Evolutionary conservation across 1,284 basidiomycete species (phyloP), one percentile per base, ranked within the genome.

Genomic region (Inonotus obliquus): DNA sequence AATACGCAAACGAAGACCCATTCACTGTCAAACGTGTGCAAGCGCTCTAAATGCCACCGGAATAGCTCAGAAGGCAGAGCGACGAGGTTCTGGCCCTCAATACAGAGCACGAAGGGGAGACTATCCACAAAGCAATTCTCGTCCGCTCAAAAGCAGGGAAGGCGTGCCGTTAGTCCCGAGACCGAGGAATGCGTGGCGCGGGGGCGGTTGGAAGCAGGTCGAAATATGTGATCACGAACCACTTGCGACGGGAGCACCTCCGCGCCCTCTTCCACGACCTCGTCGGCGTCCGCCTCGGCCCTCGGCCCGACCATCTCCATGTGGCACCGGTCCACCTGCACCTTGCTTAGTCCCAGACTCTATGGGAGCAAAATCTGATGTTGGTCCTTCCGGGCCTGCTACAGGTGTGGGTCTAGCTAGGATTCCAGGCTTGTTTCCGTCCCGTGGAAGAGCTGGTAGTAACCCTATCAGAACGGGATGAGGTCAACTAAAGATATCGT

Each of bases 271-370:
- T 49, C 60, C 60, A n/a, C 61, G 37, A 13, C 57, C 51, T 19
- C 61, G 41, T 17, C 41, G 41, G 41, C 41, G 41, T 21, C 41
- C 56, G 13, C 61, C 27, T 10, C 52, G 47, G 17, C 61, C 44
- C 13, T 56, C 61, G 44, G 56, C 49, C 19, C 61, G 45, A 29
- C 61, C 35, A 11, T 41, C 53, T 27, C 61, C 51, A 32, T 39
- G 48, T 13, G 25, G 54, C 13, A 49, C n/a, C 2, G 39, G 32
- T 29, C 47, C 38, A 3, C 41, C 19, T n/a, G n/a, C 21, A 19
- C 27, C 39, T 17, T 23, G 48, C 13, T 19, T 53, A 32, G n/a
- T 9, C 13, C 35, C 41, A 25, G n/a, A n/a, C 29, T 32, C 41
- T 13, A 29, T 27, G 41, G 21, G 2, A n/a, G 29, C 4, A 52